Evolutionary conservation across 2,329 filamentous ascomycete genomes (phyloP).

Genomic region (Alternaria ethzedia): DNA sequence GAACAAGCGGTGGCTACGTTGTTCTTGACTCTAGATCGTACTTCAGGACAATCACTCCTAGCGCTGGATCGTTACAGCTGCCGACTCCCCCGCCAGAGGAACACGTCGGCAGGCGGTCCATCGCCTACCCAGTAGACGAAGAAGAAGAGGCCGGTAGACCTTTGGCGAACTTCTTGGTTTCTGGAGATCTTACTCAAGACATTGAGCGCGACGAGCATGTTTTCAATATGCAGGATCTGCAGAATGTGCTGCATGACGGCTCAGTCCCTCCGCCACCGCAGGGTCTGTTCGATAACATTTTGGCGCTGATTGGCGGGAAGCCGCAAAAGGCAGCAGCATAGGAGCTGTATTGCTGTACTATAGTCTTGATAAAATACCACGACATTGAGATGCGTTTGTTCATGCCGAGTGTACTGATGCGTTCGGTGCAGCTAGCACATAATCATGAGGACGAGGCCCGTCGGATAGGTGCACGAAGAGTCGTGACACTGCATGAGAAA

Average conservation of each 20-base stretch:
- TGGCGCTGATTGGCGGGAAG: constrained; percentile 22
- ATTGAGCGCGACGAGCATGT: constrained; percentile 17
- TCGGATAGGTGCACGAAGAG: not conserved
- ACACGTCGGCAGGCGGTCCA: constrained; percentile 37
- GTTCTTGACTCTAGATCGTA: constrained; percentile 78
- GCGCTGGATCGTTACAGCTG: constrained; percentile 32
- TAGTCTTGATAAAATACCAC: not conserved
- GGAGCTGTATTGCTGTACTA: not conserved
- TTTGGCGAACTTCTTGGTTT: constrained; percentile 1
- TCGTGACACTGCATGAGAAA: not conserved
- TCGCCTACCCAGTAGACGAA: constrained; percentile 14
- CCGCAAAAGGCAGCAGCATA: constrained; percentile 18
- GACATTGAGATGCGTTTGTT: not conserved
- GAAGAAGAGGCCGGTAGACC: constrained; percentile 6
- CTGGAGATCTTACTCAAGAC: constrained; percentile 19
- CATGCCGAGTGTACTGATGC: not conserved
- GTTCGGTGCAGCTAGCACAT: not conserved
- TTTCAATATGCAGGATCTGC: constrained; percentile 22
- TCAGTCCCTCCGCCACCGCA: constrained; percentile 21
- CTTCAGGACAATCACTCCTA: constrained; percentile 59
- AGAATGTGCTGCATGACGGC: constrained; percentile 26
- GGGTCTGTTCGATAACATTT: constrained; percentile 21
- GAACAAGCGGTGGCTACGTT: constrained; percentile 72
- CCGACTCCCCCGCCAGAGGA: constrained; percentile 41
- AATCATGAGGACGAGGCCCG: too few species aligned